A percentile compares a stretch with the other conserved stretches of the same genome.
phyloP scores from a whole-genome alignment of 1,139 yeast genomes.

The Pneumocystis canis region DNA sequence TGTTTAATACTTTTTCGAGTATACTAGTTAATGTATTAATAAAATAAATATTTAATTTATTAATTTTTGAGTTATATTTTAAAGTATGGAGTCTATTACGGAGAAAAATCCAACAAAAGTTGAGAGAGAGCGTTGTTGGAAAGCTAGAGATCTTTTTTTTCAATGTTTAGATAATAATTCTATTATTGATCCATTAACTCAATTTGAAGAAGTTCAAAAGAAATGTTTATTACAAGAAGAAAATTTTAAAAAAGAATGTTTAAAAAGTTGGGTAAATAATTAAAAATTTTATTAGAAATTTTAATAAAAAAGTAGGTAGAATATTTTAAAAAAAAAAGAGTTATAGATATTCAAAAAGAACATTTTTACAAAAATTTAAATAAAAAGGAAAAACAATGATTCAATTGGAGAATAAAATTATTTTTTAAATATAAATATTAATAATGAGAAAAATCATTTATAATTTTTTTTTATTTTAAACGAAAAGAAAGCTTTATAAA shows the following conservation, averaged over 20 bases:
- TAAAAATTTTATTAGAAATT: background rate
- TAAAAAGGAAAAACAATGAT: background rate
- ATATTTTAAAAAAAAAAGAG: background rate
- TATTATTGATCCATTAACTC: conserved; percentile 28
- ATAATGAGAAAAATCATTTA: background rate
- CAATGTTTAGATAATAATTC: conserved; percentile 41
- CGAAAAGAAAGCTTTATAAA: too few species aligned
- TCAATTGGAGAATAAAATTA: background rate
- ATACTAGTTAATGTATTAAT: background rate
- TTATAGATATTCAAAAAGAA: background rate
- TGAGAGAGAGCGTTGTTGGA: conserved; percentile 38
- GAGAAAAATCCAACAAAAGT: conserved; percentile 1
- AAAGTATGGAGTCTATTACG: background rate
- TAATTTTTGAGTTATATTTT: background rate
- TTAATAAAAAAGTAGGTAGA: background rate
- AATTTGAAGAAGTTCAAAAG: background rate
- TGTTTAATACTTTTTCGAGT: background rate
- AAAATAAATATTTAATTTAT: background rate
- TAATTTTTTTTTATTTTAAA: too few species aligned
- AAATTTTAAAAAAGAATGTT: background rate
- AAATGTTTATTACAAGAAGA: background rate
- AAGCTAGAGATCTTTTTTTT: conserved; percentile 44
- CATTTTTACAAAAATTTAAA: background rate
- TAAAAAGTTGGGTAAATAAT: background rate
- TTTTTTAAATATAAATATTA: background rate